These are phyloP conservation scores for Zasmidium angulare DNA, from an alignment of 2,329 filamentous ascomycete species.

Conservation along the genomic window DNA sequence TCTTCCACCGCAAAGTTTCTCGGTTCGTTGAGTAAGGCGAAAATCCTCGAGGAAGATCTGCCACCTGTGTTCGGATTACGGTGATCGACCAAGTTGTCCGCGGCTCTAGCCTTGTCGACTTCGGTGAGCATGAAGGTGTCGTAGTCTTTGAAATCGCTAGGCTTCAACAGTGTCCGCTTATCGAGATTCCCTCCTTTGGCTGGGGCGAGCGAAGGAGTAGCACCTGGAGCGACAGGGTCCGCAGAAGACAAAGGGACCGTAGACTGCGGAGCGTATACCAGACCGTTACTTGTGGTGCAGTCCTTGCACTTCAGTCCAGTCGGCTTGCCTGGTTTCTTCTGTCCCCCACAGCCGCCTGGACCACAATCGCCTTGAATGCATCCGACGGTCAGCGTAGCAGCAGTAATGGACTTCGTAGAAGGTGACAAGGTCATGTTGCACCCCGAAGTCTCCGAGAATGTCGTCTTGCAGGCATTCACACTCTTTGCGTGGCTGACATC, in stretches of 20 bases:
- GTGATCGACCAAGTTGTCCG: not conserved
- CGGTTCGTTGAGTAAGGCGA: not conserved
- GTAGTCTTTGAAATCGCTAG: not conserved
- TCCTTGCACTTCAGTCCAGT: not conserved
- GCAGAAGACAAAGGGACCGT: not conserved
- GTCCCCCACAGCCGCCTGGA: not conserved
- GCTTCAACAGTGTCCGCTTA: not conserved
- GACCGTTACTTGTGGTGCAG: not conserved
- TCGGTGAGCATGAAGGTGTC: not conserved
- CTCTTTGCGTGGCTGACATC: not conserved
- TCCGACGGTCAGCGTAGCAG: not conserved
- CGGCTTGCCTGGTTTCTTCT: not conserved
- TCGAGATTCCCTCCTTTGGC: not conserved
- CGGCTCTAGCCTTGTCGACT: not conserved
- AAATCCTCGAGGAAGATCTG: constrained; percentile 7
- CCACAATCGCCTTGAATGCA: not conserved
- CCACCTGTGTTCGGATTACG: constrained; percentile 1
- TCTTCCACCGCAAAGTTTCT: constrained; percentile 7
- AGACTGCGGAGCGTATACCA: not conserved
- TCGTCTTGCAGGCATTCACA: not conserved
- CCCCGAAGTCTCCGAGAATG: not conserved
- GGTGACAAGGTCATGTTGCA: not conserved
- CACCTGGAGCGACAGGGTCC: not conserved
- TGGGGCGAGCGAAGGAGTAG: not conserved
- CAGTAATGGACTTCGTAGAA: not conserved